Conservation (phyloP, 805 yeast species). For the Brettanomyces custersianus region DNA sequence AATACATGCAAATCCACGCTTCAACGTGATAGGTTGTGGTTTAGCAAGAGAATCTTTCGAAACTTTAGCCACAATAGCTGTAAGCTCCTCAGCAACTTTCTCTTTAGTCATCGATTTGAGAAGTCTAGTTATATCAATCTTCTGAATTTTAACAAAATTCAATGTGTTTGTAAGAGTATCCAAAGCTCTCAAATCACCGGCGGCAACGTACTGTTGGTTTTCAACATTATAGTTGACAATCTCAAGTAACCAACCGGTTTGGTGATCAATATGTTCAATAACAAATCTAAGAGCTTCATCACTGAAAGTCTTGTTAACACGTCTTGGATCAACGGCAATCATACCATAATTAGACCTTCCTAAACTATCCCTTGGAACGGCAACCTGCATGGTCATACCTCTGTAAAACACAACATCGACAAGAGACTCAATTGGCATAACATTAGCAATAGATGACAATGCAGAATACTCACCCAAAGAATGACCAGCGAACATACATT, state of each 20-base stretch:
- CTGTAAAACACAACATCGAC: slow-evolving; percentile 98
- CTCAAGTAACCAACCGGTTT: slow-evolving; percentile 91
- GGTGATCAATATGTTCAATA: slow-evolving; percentile 74
- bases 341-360: slow-evolving; percentile 99
- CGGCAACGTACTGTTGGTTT: slow-evolving; percentile 96
- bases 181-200: slow-evolving; percentile 95
- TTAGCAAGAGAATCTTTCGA: slow-evolving; percentile 73
- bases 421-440: slow-evolving; percentile 95
- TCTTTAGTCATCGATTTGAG: slow-evolving; percentile 78
- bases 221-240: slow-evolving; percentile 98
- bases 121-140: slow-evolving; percentile 84
- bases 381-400: slow-evolving; percentile 99
- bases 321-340: slow-evolving; percentile 97
- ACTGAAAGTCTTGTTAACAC: slow-evolving; percentile 79
- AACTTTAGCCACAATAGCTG: slow-evolving; percentile 82
- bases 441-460: slow-evolving; percentile 92
- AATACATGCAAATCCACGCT: slow-evolving; percentile 96
- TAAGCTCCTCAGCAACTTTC: slow-evolving; percentile 79
- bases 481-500: slow-evolving; percentile 96
- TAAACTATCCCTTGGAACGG: slow-evolving; percentile 90
- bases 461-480: slow-evolving; percentile 99
- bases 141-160: slow-evolving; percentile 88
- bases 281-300: slow-evolving; percentile 94
- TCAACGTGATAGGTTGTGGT: slow-evolving; percentile 94
- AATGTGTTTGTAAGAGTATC: slow-evolving; percentile 90